Evolutionary conservation across 2,329 filamentous ascomycete species (phyloP), one percentile per base, ranked within the genome.

Genomic region (Trichoderma asperellum): DNA sequence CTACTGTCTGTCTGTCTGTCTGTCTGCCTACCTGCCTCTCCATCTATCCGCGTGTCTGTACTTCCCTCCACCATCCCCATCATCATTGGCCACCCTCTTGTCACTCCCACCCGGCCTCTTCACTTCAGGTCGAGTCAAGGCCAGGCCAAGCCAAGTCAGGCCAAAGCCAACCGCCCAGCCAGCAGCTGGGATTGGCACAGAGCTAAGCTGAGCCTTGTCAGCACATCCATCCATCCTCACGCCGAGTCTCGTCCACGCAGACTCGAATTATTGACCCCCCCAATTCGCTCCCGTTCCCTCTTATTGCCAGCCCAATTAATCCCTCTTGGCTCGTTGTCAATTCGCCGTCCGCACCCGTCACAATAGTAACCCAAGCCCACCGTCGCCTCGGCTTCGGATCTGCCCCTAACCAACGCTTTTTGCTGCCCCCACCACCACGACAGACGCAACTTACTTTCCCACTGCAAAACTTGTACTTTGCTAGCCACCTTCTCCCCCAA

Each of bases 311-410:
- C 64, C 64, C 64, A 60, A 52, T 68, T 68, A 68, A 68, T 68
- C 64, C 64, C 64, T 60, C 64, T 68, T 68, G 55, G 40, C 58
- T 32, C 27, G 55, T 58, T 49, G 52, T 53, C 43, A 52, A 68
- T 68, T 68, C 64, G 64, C 55, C 55, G 55, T 59, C 63, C 53
- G 40, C 53, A 58, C 64, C 64, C 40, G 64, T 68, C 64, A 68
- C 64, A 66, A 59, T 59, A 53, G 64, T 52, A 68, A 68, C 64
- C 64, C 56, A 60, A 66, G 64, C 64, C 64, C 64, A 53, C 64
- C 56, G 56, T 58, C 64, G 53, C 64, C 64, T 68, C 64, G 64
- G 64, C 56, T 68, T 60, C 64, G 56, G 56, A 68, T 60, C 55
- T 64, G 49, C 64, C 55, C 64, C 64, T 68, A 60, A 24, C 64